Evolutionary conservation across 257 asterid genomes (phyloP).

Genomic region (Solanum etuberosum): DNA sequence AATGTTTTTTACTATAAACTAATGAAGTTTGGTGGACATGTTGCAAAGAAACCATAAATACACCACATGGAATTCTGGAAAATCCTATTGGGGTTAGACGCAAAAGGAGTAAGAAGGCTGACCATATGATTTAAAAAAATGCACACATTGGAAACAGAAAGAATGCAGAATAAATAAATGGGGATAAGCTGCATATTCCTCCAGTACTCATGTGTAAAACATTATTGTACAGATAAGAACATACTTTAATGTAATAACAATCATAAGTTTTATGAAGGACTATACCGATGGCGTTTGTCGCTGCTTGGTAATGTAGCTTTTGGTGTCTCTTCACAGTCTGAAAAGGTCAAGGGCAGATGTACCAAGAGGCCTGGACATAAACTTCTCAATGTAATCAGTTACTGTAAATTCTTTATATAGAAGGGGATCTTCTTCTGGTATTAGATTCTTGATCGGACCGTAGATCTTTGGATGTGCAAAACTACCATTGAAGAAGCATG

Average conservation of each 20-base stretch:
- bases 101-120: background rate
- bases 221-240: background rate
- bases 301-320: background rate
- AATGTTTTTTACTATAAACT: background rate
- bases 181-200: background rate
- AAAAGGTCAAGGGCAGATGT: conserved; percentile 42
- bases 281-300: background rate
- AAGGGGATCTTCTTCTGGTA: conserved; percentile 18
- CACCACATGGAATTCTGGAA: background rate
- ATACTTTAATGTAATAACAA: background rate
- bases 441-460: conserved; percentile 48
- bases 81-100: background rate
- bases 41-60: background rate
- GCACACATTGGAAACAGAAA: background rate
- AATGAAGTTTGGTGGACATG: background rate
- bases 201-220: background rate
- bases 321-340: conserved; percentile 10
- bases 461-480: conserved; percentile 15
- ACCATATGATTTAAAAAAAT: background rate
- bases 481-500: conserved; percentile 42
- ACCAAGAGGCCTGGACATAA: conserved; percentile 26
- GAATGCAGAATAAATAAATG: background rate
- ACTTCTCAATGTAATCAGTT: conserved; percentile 25
- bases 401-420: conserved; percentile 40
- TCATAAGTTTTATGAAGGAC: background rate